Conservation (phyloP, 805 yeast genomes). For the Spathaspora hagerdaliae region DNA sequence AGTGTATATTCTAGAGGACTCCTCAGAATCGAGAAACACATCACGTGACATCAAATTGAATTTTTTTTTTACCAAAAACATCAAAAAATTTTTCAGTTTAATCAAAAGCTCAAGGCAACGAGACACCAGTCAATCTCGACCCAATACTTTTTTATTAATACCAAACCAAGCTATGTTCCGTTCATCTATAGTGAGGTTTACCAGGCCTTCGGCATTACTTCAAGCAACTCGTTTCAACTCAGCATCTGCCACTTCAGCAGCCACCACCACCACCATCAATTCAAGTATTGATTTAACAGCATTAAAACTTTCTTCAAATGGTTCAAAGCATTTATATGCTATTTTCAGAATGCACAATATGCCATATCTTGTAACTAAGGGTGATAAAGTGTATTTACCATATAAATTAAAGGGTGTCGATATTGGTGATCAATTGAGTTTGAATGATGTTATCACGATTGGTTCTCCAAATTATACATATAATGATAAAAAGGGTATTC, state of each 20-base stretch:
- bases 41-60: no score
- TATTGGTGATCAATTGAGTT: conserved; percentile 76
- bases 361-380: conserved; percentile 85
- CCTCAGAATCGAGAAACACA: no score
- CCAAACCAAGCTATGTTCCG: no score
- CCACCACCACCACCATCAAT: not conserved
- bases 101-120: no score
- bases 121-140: no score
- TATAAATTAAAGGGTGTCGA: conserved; percentile 70
- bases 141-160: no score
- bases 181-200: not conserved
- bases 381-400: conserved; percentile 80
- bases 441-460: conserved; percentile 72
- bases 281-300: conserved; percentile 28
- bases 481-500: conserved; percentile 22
- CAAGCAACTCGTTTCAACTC: not conserved
- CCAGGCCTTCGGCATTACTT: not conserved
- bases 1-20: no score
- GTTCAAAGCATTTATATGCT: conserved; percentile 62
- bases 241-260: not conserved
- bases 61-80: no score
- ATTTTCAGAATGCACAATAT: conserved; percentile 75
- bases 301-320: conserved; percentile 61
- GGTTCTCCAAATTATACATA: conserved; percentile 78
- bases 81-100: no score